phyloP scores from a whole-genome alignment of 2,329 filamentous ascomycete species.

The Colletotrichum filicis region DNA sequence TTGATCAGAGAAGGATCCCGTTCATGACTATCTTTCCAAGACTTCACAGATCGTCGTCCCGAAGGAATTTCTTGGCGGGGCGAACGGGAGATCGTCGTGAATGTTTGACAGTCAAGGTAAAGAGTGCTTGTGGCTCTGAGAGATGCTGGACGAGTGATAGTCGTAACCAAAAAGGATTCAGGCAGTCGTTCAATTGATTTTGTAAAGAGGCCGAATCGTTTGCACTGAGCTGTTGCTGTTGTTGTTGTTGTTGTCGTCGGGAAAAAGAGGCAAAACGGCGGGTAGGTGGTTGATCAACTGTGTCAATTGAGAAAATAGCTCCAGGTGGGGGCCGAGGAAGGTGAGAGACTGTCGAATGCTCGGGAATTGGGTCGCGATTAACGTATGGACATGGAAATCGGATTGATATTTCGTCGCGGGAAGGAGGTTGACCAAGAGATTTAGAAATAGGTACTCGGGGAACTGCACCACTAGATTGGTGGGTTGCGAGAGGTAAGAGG shows the following conservation, averaged over 20 bases:
- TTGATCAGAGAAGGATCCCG: conserved; percentile 11
- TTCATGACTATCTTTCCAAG: conserved; percentile 24
- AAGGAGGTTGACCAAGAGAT: conserved; percentile 14
- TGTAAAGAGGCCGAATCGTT: not conserved
- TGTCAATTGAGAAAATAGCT: conserved; percentile 32
- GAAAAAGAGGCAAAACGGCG: conserved; percentile 25
- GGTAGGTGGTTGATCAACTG: conserved; percentile 37
- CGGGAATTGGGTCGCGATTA: conserved; percentile 8
- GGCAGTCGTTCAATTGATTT: conserved; percentile 38
- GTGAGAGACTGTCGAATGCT: conserved; percentile 10
- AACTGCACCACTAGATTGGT: conserved; percentile 3
- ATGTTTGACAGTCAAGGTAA: conserved; percentile 10
- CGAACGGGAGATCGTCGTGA: not conserved
- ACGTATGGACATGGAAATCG: not conserved
- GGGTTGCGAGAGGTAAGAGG: not conserved
- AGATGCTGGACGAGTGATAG: conserved; percentile 42
- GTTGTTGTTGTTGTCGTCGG: not conserved
- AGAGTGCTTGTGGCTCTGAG: conserved; percentile 37
- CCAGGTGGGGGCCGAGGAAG: conserved; percentile 15
- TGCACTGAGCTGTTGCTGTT: conserved; percentile 5
- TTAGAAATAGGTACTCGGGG: conserved; percentile 1
- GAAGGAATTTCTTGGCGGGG: not conserved
- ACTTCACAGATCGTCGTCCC: not conserved
- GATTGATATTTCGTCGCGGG: conserved; percentile 4
- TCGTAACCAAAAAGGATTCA: conserved; percentile 46